Percentiles rank a stretch among this genome's conserved stretches.
Evolutionary conservation across 140 eudicot species (phyloP).

Genomic region (Flaveria floridana): DNA sequence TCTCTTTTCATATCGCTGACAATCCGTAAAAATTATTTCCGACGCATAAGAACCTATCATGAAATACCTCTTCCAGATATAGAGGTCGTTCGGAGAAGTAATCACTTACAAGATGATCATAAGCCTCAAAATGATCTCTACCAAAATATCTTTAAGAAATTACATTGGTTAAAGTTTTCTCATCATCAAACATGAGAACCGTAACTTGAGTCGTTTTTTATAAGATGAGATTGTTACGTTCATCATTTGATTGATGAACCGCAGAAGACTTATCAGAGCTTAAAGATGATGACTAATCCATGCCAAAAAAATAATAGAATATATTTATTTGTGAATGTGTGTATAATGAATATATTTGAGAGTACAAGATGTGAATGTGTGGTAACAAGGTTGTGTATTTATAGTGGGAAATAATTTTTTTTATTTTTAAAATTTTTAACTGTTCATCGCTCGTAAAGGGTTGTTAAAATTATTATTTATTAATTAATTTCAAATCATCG

Average conservation of each 20-base stretch:
- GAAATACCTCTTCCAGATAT: neutral
- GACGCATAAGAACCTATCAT: neutral
- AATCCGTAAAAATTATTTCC: too few species aligned
- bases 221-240: neutral
- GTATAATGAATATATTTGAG: neutral
- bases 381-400: neutral
- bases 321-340: neutral
- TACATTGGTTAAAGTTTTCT: neutral
- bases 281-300: neutral
- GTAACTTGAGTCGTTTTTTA: neutral
- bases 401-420: neutral
- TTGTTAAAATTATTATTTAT: too few species aligned
- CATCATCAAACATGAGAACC: neutral
- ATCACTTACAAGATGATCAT: neutral
- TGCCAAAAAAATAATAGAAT: too few species aligned
- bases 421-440: too few species aligned
- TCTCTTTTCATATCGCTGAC: too few species aligned
- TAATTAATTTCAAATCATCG: too few species aligned
- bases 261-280: neutral
- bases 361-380: neutral
- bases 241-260: neutral
- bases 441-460: too few species aligned
- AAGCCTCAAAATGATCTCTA: neutral
- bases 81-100: neutral
- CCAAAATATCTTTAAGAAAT: neutral